Percentiles rank a stretch among this genome's conserved stretches.
Evolutionary conservation across 2,329 filamentous ascomycete genomes (phyloP).

Genomic region (Cadophora malorum): DNA sequence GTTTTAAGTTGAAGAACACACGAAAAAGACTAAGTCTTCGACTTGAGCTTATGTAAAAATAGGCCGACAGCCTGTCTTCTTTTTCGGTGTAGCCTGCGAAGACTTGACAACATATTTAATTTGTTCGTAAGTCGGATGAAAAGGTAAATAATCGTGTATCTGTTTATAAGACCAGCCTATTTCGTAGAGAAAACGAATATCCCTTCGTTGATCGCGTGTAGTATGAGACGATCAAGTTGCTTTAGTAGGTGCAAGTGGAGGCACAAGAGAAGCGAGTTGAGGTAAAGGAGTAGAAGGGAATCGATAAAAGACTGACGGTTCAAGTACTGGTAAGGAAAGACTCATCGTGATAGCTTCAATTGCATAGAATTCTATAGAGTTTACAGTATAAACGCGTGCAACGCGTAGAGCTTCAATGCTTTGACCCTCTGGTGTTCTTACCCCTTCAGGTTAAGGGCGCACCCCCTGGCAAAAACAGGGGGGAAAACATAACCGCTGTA

Average conservation of each 20-base stretch:
- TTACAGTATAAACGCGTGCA: not conserved
- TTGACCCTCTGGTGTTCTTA: not conserved
- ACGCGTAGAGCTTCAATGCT: not conserved
- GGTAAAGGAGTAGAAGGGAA: no score
- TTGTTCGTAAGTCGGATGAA: not conserved
- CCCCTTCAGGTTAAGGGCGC: not conserved
- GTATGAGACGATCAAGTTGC: not conserved
- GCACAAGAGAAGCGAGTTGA: not conserved
- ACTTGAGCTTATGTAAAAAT: slow-evolving; percentile 31
- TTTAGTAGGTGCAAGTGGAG: not conserved
- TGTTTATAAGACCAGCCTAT: slow-evolving; percentile 20
- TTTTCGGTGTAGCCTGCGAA: slow-evolving; percentile 10
- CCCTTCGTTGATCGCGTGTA: slow-evolving; percentile 4
- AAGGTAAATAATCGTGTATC: not conserved
- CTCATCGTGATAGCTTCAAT: not conserved
- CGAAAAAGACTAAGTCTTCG: slow-evolving; percentile 29
- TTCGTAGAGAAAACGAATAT: slow-evolving; percentile 4
- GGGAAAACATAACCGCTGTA: not conserved
- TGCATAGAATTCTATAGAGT: not conserved
- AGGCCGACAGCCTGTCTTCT: slow-evolving; percentile 25
- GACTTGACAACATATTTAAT: not conserved
- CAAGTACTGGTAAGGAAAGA: no score
- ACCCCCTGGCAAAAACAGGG: not conserved
- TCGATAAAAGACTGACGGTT: no score
- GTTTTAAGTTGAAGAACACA: slow-evolving; percentile 25